Evolutionary conservation across 148 eudicot species (phyloP), one percentile per base, ranked within the genome.

Genomic region (Diospyros kaki): DNA sequence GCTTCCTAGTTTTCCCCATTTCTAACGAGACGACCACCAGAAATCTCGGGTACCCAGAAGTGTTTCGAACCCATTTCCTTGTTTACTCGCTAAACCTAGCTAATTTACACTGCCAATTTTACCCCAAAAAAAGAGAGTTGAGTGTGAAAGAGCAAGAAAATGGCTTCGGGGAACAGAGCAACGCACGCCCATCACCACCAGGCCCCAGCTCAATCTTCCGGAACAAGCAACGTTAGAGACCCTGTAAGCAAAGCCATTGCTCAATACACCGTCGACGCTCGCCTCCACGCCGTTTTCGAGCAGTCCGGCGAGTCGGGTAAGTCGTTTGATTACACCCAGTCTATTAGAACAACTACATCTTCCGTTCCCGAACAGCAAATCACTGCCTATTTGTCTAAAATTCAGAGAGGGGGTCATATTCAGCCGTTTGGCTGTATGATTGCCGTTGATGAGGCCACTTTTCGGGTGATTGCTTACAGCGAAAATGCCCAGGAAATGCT

Each of bases 381-480:
- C 46, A 85, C 94, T 14, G 90, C 94, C 9, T 95, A 95, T 58
- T 81, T 95, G 61, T 89, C 94, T 0, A 89, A 79, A 71, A 92
- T 95, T 53, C 98, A 95, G 77, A 81, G 97, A 39, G 98, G 98
- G 17, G 98, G 97, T 1, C 81, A 58, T 42, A 87, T 92, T 65
- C 98, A 95, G 77, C 98, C 98, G 6, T 90, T 89, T 77, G 98
- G 98, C 28, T 90, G 96, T 77, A 86, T 86, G 88, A 81, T 95
- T 60, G 90, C 92, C 8, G 86, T 90, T 4, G 87, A 88, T 65
- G 96, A 87, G 18, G 72, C 85, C n/a, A 79, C 50, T 81, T 90
- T 74, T 72, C 76, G 80, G 58, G 85, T 95, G 1, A 89, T 95
- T 11, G 96, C 90, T 9, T 92, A 78, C 44, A 90, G 96, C 71